Conservation (phyloP, 2,329 filamentous ascomycete species). For the Aspergillus sp. region DNA sequence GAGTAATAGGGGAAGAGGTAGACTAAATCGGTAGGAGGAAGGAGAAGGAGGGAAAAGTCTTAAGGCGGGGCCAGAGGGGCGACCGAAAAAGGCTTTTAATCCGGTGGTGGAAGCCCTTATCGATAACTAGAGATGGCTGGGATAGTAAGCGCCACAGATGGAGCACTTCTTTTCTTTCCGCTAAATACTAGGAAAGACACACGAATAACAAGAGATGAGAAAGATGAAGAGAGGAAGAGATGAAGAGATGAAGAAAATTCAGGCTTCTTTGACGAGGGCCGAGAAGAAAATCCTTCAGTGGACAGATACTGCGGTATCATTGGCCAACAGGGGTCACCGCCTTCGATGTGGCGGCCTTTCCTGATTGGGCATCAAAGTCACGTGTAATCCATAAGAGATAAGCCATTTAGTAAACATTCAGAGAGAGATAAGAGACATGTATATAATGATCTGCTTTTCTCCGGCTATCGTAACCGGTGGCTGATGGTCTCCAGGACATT, state of each 20-base stretch:
- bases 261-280: conserved; percentile 1
- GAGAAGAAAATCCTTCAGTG: conserved; percentile 21
- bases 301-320: conserved; percentile 14
- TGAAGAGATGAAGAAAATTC: conserved; percentile 1
- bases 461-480: conserved; percentile 21
- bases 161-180: neutral
- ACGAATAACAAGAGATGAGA: neutral
- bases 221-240: conserved; percentile 6
- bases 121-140: conserved; percentile 25
- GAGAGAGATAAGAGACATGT: neutral
- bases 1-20: conserved; percentile 5
- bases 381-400: conserved; percentile 6
- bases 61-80: conserved; percentile 24
- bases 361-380: conserved; percentile 15
- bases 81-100: conserved; percentile 10
- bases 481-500: conserved; percentile 27
- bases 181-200: neutral
- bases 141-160: neutral
- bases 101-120: conserved; percentile 31
- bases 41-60: conserved; percentile 23
- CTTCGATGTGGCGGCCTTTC: conserved; percentile 15
- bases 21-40: conserved; percentile 11
- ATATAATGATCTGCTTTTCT: neutral
- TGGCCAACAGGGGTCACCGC: conserved; percentile 23
- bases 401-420: neutral